phyloP scores from a whole-genome alignment of 2,329 filamentous ascomycete genomes.

The Alternaria ventricosa region DNA sequence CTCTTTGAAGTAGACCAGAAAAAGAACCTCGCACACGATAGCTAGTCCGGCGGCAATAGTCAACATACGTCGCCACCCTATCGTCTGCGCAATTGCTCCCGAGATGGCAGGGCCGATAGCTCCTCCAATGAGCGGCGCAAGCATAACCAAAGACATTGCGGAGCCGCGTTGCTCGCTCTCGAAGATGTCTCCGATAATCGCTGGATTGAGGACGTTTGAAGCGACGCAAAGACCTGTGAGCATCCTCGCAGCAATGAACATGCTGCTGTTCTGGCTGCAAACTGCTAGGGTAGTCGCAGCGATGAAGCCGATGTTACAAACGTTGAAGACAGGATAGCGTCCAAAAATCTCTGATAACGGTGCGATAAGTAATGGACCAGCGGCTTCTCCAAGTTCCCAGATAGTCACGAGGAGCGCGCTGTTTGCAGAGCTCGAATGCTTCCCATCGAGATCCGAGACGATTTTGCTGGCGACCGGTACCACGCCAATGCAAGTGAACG shows the following conservation, averaged over 20 bases:
- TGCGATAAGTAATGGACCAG: slow-evolving; percentile 43
- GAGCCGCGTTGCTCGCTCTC: slow-evolving; percentile 62
- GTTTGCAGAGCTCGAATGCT: slow-evolving; percentile 29
- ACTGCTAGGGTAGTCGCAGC: slow-evolving; percentile 50
- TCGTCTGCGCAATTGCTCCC: slow-evolving; percentile 60
- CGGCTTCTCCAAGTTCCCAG: slow-evolving; percentile 47
- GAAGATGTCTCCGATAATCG: slow-evolving; percentile 70
- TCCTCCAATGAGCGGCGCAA: slow-evolving; percentile 65
- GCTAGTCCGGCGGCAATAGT: slow-evolving; percentile 60
- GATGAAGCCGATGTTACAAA: slow-evolving; percentile 55
- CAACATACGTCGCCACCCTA: slow-evolving; percentile 63
- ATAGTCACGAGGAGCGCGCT: slow-evolving; percentile 45
- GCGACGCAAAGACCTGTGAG: slow-evolving; percentile 55
- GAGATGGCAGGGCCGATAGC: slow-evolving; percentile 64
- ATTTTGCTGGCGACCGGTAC: slow-evolving; percentile 43
- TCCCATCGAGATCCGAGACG: slow-evolving; percentile 39
- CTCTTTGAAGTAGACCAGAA: slow-evolving; percentile 63
- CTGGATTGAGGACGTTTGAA: slow-evolving; percentile 65
- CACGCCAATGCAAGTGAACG: slow-evolving; percentile 49
- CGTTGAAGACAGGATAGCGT: slow-evolving; percentile 42
- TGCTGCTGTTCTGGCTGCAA: slow-evolving; percentile 43
- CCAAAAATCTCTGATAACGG: slow-evolving; percentile 45
- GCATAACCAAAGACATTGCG: slow-evolving; percentile 63
- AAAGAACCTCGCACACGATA: slow-evolving; percentile 57
- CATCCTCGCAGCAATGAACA: slow-evolving; percentile 53